Evolutionary conservation across 2,329 filamentous ascomycete genomes (phyloP).

Genomic region (Epichloe sibirici): DNA sequence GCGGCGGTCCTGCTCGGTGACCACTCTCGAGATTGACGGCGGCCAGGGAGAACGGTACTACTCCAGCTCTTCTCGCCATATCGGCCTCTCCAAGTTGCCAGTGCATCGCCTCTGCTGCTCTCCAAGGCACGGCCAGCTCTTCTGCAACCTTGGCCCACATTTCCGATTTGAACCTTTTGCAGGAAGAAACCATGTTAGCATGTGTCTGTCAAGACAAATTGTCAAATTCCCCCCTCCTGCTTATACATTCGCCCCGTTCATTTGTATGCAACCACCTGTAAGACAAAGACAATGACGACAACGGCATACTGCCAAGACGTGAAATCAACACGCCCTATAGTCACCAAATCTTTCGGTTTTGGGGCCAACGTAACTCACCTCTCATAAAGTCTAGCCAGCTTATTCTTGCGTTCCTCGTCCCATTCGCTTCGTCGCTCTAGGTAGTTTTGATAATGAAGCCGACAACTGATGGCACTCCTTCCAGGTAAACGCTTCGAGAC

Average conservation of each 20-base stretch:
- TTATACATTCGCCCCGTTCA: too few species aligned
- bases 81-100: slow-evolving; percentile 91
- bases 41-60: slow-evolving; percentile 69
- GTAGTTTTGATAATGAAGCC: slow-evolving; percentile 94
- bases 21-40: slow-evolving; percentile 36
- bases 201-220: background rate
- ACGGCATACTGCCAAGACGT: too few species aligned
- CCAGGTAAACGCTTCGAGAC: slow-evolving; percentile 86
- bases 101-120: slow-evolving; percentile 94
- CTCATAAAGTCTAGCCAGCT: slow-evolving; percentile 86
- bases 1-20: slow-evolving; percentile 27
- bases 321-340: background rate
- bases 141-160: slow-evolving; percentile 97
- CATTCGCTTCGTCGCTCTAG: slow-evolving; percentile 85
- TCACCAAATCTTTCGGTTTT: background rate
- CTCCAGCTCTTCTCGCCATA: slow-evolving; percentile 85
- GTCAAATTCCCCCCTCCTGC: too few species aligned
- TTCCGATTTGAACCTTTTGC: slow-evolving; percentile 82
- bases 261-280: too few species aligned
- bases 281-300: too few species aligned
- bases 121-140: slow-evolving; percentile 91
- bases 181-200: background rate
- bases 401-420: slow-evolving; percentile 97
- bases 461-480: slow-evolving; percentile 85
- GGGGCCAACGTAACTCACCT: slow-evolving; percentile 46